Conservation (phyloP, 148 eudicot species). For the Simmondsia chinensis region DNA sequence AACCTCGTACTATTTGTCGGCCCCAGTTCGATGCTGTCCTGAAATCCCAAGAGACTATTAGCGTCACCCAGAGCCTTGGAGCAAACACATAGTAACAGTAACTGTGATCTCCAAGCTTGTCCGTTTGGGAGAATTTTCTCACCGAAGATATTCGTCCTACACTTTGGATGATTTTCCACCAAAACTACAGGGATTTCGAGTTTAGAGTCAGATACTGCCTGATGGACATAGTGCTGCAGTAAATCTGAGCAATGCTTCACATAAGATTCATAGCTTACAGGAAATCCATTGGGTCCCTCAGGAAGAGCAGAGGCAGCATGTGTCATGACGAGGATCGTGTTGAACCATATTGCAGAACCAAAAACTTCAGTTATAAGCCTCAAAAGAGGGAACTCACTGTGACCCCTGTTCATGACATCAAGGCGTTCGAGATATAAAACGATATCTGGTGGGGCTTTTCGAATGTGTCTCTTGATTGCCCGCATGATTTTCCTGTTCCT, state of each 20-base stretch:
- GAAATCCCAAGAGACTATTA: conserved; percentile 55
- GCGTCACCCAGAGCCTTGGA: conserved; percentile 84
- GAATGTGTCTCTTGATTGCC: conserved; percentile 52
- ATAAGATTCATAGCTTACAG: conserved; percentile 70
- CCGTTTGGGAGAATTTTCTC: conserved; percentile 91
- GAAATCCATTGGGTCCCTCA: conserved; percentile 70
- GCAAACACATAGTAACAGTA: conserved; percentile 68
- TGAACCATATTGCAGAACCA: conserved; percentile 89
- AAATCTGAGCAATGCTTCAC: conserved; percentile 54
- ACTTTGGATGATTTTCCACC: conserved; percentile 77
- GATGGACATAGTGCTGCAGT: conserved; percentile 65
- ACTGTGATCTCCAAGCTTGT: conserved; percentile 71
- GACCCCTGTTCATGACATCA: conserved; percentile 54
- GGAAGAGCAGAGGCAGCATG: conserved; percentile 76
- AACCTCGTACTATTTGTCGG: conserved; percentile 31
- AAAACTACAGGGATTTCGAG: conserved; percentile 80
- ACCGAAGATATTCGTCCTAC: conserved; percentile 58
- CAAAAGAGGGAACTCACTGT: conserved; percentile 68
- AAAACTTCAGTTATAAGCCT: conserved; percentile 78
- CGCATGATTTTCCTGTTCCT: conserved; percentile 66
- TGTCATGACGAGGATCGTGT: conserved; percentile 86
- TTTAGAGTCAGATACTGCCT: conserved; percentile 63
- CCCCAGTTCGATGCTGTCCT: conserved; percentile 65
- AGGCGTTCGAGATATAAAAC: conserved; percentile 85
- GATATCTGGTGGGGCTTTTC: conserved; percentile 74